Percentiles rank a stretch among this genome's conserved stretches.
Evolutionary conservation across 345 rosid species (phyloP).

Genomic region (Lumnitzera littorea): DNA sequence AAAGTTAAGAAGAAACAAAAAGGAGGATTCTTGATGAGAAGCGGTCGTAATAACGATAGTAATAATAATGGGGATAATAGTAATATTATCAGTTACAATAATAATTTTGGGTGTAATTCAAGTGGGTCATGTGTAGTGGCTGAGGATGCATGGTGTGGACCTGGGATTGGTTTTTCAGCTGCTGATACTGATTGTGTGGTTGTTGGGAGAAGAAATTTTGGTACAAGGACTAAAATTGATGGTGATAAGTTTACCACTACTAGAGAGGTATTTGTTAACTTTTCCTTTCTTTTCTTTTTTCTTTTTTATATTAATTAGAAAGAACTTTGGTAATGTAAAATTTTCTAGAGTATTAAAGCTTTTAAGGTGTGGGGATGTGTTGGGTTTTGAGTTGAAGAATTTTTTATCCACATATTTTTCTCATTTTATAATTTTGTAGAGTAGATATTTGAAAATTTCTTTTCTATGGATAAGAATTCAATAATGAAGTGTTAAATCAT

Average conservation of each 20-base stretch:
- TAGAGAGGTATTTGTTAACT: constrained; percentile 32
- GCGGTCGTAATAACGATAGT: not conserved
- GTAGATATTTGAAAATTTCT: too few relatives aligned
- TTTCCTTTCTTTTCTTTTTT: too few relatives aligned
- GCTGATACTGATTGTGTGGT: constrained; percentile 57
- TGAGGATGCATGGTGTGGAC: constrained; percentile 93
- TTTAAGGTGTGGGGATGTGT: too few relatives aligned
- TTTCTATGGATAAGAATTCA: too few relatives aligned
- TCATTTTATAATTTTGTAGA: too few relatives aligned
- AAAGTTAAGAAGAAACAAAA: constrained; percentile 21
- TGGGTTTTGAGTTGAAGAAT: too few relatives aligned
- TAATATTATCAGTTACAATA: not conserved
- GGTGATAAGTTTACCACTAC: constrained; percentile 32
- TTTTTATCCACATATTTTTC: too few relatives aligned
- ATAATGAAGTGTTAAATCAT: too few relatives aligned
- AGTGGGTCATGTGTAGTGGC: constrained; percentile 33
- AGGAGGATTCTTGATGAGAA: constrained; percentile 1
- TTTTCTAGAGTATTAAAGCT: not conserved
- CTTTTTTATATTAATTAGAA: not conserved
- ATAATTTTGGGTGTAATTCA: constrained; percentile 14
- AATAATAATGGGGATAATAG: constrained; percentile 3
- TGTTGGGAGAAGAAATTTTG: constrained; percentile 48
- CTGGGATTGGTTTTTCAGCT: constrained; percentile 77
- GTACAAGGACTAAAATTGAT: constrained; percentile 60
- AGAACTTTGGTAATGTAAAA: not conserved